Conservation (phyloP, 768 basidiomycete species). For the Holtermanniella nyarrowii region DNA sequence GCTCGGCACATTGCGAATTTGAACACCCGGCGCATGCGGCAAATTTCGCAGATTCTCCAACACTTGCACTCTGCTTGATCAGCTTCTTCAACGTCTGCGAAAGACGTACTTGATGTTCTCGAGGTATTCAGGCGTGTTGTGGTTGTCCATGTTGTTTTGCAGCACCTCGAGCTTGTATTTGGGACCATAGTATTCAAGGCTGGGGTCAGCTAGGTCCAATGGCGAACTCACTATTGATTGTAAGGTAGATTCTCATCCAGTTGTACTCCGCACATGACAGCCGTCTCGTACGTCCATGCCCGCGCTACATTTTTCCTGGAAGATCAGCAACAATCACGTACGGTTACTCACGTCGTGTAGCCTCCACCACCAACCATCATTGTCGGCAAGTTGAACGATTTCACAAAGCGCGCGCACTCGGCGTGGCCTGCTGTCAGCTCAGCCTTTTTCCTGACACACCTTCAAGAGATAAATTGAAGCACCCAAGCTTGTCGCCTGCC, state of each 20-base stretch:
- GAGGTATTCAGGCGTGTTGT: conserved; percentile 72
- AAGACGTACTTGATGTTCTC: conserved; percentile 61
- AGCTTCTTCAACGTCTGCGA: conserved; percentile 8
- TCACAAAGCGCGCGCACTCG: conserved; percentile 75
- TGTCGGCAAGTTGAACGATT: conserved; percentile 69
- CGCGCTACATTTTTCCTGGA: conserved; percentile 74
- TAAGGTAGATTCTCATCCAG: conserved; percentile 44
- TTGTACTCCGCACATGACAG: conserved; percentile 80
- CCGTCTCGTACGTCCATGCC: conserved; percentile 94
- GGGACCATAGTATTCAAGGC: conserved; percentile 97
- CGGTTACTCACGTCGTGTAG: conserved; percentile 59
- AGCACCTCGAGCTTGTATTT: conserved; percentile 84
- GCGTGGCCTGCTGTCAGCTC: conserved; percentile 57
- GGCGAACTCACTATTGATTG: conserved; percentile 39
- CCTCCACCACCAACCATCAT: conserved; percentile 92
- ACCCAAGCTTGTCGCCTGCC: conserved; percentile 87
- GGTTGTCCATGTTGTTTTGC: conserved; percentile 87
- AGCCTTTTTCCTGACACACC: conserved; percentile 30
- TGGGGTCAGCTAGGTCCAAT: conserved; percentile 62
- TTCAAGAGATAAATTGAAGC: conserved; percentile 90
- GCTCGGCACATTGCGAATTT: conserved; percentile 69
- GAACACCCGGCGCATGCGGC: conserved; percentile 70
- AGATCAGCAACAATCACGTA: conserved; percentile 1
- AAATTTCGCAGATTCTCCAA: conserved; percentile 53
- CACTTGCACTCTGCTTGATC: not conserved